Evolutionary conservation across 306 rosid species (phyloP), one percentile per base, ranked within the genome.

Genomic region (Vigna trinervia): DNA sequence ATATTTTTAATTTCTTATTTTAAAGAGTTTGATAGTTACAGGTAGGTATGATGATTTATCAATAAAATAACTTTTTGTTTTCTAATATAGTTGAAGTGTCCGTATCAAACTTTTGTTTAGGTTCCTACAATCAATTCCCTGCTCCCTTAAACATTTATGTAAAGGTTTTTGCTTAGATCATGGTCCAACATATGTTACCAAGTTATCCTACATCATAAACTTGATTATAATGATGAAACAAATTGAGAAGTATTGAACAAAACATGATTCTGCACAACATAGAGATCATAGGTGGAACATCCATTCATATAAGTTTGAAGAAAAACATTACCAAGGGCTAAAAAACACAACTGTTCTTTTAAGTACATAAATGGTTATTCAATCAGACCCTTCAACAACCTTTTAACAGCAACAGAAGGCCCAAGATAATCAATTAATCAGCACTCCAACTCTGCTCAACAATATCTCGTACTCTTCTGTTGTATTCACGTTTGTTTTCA

Each of bases 361-460:
- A 81, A 78, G 75, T 77, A 69, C 79, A 77, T 72, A 67, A 65
- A 71, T 50, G 60, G 87, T 84, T 5, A 89, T 73, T 84, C 77
- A 86, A 89, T 83, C 81, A 71, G 51, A 82, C 46, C 69, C 74
- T 74, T 50, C 52, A 14, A 30, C 66, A 78, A 62, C 69, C 75
- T 74, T 86, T 73, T 73, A 12, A 73, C 85, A 65, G 72, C 69
- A 38, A 26, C n/a, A 48, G 67, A 80, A 12, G 36, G 38, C 15
- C 45, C 13, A 36, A 61, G 78, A 83, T 13, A 12, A 70, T 74
- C 83, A 89, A 82, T 88, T 85, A 92, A 82, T 92, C 97, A 76
- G 97, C 97, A 58, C 93, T 89, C 97, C 97, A 92, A 70, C 97
- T 92, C 90, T 88, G 97, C 85, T 89, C 93, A 51, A 88, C 94